These are phyloP conservation scores for Taphrina deformans DNA, from an alignment of 1,139 yeast species.

Conservation along the genomic window DNA sequence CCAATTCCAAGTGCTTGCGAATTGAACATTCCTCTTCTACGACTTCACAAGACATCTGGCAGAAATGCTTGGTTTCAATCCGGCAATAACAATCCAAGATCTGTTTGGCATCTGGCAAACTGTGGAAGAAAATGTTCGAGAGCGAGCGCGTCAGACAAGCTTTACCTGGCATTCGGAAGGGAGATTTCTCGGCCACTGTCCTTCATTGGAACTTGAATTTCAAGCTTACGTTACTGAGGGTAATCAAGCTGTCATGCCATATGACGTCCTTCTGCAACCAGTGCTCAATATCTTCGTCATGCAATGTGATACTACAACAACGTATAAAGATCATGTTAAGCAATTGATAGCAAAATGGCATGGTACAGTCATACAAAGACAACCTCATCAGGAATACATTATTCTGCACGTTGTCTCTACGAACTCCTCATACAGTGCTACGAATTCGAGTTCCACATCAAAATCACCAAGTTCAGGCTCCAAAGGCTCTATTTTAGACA, in stretches of 20 bases:
- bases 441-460: slow-evolving; percentile 28
- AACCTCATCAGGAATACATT: slow-evolving; percentile 63
- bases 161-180: slow-evolving; percentile 5
- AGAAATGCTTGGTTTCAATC: too few species aligned
- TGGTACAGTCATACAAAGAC: slow-evolving; percentile 50
- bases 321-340: slow-evolving; percentile 74
- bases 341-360: slow-evolving; percentile 85
- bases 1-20: too few species aligned
- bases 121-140: neutral
- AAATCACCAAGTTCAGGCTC: slow-evolving; percentile 49
- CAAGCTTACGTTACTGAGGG: neutral
- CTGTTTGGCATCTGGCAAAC: slow-evolving; percentile 4
- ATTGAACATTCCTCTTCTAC: too few species aligned
- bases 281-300: slow-evolving; percentile 70
- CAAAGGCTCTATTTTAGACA: slow-evolving; percentile 62
- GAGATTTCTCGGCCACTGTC: neutral
- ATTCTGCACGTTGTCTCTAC: slow-evolving; percentile 50
- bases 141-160: neutral
- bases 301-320: slow-evolving; percentile 64
- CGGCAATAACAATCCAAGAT: slow-evolving; percentile 3
- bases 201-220: neutral
- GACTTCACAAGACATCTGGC: too few species aligned
- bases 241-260: neutral
- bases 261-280: slow-evolving; percentile 47
- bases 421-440: slow-evolving; percentile 3